Evolutionary conservation across 2,329 filamentous ascomycete genomes (phyloP).

Genomic region (Talaromyces sp.): DNA sequence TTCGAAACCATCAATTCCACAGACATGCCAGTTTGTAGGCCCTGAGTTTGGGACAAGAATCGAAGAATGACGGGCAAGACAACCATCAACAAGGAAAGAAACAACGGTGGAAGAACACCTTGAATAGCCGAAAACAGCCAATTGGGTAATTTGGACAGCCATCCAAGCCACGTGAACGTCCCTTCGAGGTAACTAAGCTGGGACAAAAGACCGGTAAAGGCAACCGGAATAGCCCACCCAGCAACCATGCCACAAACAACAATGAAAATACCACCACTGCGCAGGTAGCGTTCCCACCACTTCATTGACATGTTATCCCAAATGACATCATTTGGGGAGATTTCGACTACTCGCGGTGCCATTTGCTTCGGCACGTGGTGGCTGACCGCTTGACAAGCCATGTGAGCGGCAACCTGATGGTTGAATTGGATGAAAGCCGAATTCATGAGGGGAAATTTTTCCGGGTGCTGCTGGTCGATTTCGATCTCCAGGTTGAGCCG

Average conservation of each 20-base stretch:
- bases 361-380: slow-evolving; percentile 92
- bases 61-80: slow-evolving; percentile 76
- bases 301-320: slow-evolving; percentile 97
- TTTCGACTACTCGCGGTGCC: slow-evolving; percentile 87
- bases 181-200: slow-evolving; percentile 69
- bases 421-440: slow-evolving; percentile 99
- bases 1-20: slow-evolving; percentile 79
- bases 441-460: slow-evolving; percentile 86
- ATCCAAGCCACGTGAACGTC: slow-evolving; percentile 65
- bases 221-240: slow-evolving; percentile 86
- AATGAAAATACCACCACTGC: slow-evolving; percentile 62
- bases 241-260: slow-evolving; percentile 72
- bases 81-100: slow-evolving; percentile 74
- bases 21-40: slow-evolving; percentile 76
- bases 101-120: slow-evolving; percentile 76
- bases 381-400: slow-evolving; percentile 90
- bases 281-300: slow-evolving; percentile 87
- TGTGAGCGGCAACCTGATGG: slow-evolving; percentile 92
- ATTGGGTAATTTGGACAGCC: slow-evolving; percentile 60
- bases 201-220: slow-evolving; percentile 77
- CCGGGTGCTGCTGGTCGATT: slow-evolving; percentile 76
- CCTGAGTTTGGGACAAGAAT: slow-evolving; percentile 68
- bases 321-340: slow-evolving; percentile 84
- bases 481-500: slow-evolving; percentile 90
- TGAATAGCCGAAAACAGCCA: slow-evolving; percentile 66